Evolutionary conservation across 2,329 filamentous ascomycete species (phyloP).

Genomic region (Cercospora berteroae): DNA sequence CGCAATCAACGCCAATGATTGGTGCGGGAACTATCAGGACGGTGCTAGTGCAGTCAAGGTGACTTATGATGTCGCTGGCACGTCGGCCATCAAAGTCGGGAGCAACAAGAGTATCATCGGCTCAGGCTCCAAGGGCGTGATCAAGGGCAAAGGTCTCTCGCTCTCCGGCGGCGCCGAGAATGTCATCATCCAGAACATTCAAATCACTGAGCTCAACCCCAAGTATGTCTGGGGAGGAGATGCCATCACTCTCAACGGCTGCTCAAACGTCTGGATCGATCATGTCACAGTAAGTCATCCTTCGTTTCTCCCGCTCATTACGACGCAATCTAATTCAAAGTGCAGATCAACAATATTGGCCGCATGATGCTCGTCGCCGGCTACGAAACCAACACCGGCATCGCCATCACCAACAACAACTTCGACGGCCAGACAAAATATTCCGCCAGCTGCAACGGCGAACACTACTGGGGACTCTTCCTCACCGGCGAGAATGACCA

Average conservation of each 20-base stretch:
- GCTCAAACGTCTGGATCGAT: conserved; percentile 41
- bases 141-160: conserved; percentile 45
- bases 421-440: conserved; percentile 56
- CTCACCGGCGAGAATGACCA: conserved; percentile 57
- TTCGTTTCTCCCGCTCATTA: conserved; percentile 5
- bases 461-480: conserved; percentile 43
- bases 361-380: conserved; percentile 62
- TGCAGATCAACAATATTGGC: conserved; percentile 56
- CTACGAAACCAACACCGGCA: conserved; percentile 52
- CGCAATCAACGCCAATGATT: conserved; percentile 60
- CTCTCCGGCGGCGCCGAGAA: conserved; percentile 47
- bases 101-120: conserved; percentile 47
- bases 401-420: conserved; percentile 61
- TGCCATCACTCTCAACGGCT: conserved; percentile 39
- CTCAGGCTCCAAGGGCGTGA: conserved; percentile 40
- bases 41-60: conserved; percentile 22
- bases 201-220: conserved; percentile 41
- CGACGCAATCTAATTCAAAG: neutral
- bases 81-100: conserved; percentile 43
- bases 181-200: conserved; percentile 53
- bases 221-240: conserved; percentile 43
- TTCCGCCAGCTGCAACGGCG: conserved; percentile 59
- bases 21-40: conserved; percentile 45
- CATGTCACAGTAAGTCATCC: conserved; percentile 35
- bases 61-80: conserved; percentile 56